phyloP scores from a whole-genome alignment of 2,329 filamentous ascomycete species.

The Aspergillus tamarii region DNA sequence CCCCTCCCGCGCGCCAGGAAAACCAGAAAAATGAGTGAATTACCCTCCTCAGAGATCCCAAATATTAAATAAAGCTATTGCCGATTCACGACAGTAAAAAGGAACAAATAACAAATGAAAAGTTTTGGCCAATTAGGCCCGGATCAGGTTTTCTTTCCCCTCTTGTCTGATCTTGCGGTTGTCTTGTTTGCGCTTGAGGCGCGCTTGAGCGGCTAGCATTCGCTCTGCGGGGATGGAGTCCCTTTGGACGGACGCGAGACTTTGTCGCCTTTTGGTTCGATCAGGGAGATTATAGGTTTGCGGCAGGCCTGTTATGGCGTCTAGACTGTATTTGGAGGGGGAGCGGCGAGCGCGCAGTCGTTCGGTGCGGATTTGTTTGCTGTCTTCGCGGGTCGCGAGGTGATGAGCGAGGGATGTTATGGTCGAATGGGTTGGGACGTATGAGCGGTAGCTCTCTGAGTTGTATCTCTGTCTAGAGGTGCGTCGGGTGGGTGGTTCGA shows the following conservation, averaged over 20 bases:
- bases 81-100: neutral
- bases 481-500: conserved; percentile 28
- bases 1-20: neutral
- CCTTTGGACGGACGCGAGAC: conserved; percentile 24
- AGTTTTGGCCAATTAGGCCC: conserved; percentile 10
- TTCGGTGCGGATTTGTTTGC: conserved; percentile 23
- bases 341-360: conserved; percentile 28
- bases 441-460: conserved; percentile 26
- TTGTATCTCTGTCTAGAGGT: conserved; percentile 26
- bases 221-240: conserved; percentile 37
- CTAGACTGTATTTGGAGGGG: conserved; percentile 33
- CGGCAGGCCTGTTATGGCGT: conserved; percentile 29
- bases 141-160: conserved; percentile 38
- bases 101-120: conserved; percentile 1
- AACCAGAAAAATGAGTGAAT: neutral
- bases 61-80: neutral
- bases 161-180: conserved; percentile 28
- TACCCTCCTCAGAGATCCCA: neutral
- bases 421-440: conserved; percentile 28
- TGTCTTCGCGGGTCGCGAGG: conserved; percentile 22
- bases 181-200: conserved; percentile 36
- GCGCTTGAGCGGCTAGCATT: conserved; percentile 37
- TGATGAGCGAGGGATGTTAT: conserved; percentile 30
- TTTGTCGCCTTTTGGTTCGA: conserved; percentile 26
- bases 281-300: conserved; percentile 22